A percentile compares a stretch with the other conserved stretches of the same genome.
These are phyloP conservation scores for Sporothrix luriei DNA, from an alignment of 2,329 filamentous ascomycete species.

Conservation along the genomic window DNA sequence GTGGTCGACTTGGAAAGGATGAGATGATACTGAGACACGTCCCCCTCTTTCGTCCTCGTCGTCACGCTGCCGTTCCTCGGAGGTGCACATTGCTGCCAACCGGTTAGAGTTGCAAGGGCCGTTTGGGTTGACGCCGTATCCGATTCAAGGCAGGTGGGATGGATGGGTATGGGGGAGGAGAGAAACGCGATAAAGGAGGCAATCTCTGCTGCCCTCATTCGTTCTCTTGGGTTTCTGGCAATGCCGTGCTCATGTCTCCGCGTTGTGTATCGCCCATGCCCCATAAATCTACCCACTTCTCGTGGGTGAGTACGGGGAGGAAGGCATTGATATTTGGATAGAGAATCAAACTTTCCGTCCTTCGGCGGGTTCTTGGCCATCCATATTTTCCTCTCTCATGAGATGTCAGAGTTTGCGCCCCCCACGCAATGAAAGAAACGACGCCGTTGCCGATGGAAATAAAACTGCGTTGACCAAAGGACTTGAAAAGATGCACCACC, in stretches of 20 bases:
- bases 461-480: neutral
- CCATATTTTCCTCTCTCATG: neutral
- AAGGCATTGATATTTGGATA: neutral
- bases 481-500: no score
- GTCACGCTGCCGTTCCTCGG: neutral
- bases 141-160: neutral
- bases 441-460: slow-evolving; percentile 25
- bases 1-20: neutral
- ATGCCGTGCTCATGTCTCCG: neutral
- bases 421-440: slow-evolving; percentile 1
- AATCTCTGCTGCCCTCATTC: neutral
- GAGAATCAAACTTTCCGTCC: neutral
- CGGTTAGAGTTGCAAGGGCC: slow-evolving; percentile 5
- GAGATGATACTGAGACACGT: neutral
- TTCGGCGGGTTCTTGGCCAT: neutral
- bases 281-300: neutral
- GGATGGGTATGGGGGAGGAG: neutral
- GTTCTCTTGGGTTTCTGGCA: neutral
- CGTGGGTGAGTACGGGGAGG: neutral
- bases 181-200: neutral
- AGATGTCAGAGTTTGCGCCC: neutral
- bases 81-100: neutral
- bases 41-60: neutral
- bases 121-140: neutral
- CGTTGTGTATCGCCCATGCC: neutral